Conservation (phyloP, 2,329 filamentous ascomycete genomes). For the Nothomitra cinnamomea region DNA sequence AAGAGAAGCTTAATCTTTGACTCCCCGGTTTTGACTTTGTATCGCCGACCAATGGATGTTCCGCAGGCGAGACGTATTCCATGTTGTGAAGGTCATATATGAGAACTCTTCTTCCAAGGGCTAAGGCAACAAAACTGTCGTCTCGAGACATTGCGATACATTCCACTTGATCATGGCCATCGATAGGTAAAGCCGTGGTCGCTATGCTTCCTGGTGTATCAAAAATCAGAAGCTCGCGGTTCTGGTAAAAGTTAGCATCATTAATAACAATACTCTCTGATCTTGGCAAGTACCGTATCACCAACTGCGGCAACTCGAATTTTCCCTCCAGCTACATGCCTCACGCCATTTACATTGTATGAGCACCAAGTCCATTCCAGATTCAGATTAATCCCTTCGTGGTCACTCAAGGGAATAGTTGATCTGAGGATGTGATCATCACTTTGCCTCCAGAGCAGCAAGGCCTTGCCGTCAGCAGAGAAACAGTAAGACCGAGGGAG, state of each 20-base stretch:
- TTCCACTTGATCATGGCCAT: neutral
- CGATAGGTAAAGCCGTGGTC: neutral
- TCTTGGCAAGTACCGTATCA: neutral
- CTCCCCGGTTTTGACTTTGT: neutral
- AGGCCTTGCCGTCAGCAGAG: neutral
- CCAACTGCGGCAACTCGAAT: neutral
- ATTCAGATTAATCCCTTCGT: no score
- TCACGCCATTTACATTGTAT: neutral
- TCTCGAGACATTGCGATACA: neutral
- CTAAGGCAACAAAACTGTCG: neutral
- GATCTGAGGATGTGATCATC: neutral
- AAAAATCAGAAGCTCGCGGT: neutral
- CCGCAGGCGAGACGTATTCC: no score
- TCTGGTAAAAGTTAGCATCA: neutral
- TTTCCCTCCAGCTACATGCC: neutral
- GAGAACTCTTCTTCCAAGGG: neutral
- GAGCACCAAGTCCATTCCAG: neutral
- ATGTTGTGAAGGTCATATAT: neutral
- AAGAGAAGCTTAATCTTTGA: neutral
- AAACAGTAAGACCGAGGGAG: neutral
- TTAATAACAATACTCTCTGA: neutral
- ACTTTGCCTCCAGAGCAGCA: neutral
- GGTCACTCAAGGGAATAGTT: no score
- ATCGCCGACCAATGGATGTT: no score
- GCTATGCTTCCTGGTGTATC: neutral